A percentile compares a stretch with the other conserved stretches of the same genome.
phyloP scores from a whole-genome alignment of 1,284 basidiomycete genomes.

The Erythrobasidium hasegawianum region DNA sequence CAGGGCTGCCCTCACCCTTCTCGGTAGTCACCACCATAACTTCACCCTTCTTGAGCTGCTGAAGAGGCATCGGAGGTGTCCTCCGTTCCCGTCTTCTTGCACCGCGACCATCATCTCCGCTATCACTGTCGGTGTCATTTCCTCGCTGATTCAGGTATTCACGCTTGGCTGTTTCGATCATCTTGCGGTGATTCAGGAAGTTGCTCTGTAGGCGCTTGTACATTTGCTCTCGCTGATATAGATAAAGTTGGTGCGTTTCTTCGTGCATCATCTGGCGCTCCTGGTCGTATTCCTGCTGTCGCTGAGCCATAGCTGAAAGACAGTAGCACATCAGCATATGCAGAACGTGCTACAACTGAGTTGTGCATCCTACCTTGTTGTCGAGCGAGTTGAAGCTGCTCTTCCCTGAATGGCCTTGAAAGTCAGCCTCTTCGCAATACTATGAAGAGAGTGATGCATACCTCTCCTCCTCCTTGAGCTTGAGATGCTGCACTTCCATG shows the following conservation, averaged over 20 bases:
- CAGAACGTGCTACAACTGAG: too few relatives aligned
- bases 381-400: neutral
- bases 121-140: slow-evolving; percentile 2
- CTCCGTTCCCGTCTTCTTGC: neutral
- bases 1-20: slow-evolving; percentile 13
- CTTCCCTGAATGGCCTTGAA: neutral
- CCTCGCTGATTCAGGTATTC: slow-evolving; percentile 1
- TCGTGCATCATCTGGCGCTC: slow-evolving; percentile 3
- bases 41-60: slow-evolving; percentile 8
- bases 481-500: slow-evolving; percentile 1
- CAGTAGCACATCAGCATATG: too few relatives aligned
- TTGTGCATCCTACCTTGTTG: neutral
- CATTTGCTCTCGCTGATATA: slow-evolving; percentile 17
- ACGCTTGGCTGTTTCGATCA: neutral
- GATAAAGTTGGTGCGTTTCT: slow-evolving; percentile 15
- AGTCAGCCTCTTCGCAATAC: neutral
- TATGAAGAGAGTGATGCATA: neutral
- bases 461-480: neutral
- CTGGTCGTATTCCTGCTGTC: neutral
- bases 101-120: neutral
- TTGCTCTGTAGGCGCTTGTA: slow-evolving; percentile 14
- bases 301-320: neutral
- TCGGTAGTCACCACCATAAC: slow-evolving; percentile 18
- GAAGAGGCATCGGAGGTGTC: neutral
- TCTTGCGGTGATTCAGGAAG: slow-evolving; percentile 10